Evolutionary conservation across 2,329 filamentous ascomycete genomes (phyloP), one percentile per base, ranked within the genome.

Genomic region (Trichoderma semiorbis): DNA sequence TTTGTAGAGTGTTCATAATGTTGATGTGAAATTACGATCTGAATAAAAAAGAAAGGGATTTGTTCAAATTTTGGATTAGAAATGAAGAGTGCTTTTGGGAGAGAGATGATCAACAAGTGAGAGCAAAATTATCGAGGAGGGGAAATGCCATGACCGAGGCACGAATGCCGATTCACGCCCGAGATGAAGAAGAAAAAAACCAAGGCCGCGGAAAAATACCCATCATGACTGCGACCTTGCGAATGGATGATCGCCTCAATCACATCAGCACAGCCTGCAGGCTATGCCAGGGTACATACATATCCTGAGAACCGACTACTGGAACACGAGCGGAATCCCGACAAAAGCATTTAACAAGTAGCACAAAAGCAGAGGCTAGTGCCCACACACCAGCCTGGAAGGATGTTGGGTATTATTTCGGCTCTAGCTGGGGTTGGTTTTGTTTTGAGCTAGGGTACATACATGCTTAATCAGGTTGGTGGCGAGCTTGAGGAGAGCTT

Each of bases 1-100:
- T 66, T 68, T 72, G 70, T 72, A 72, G 70, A 68, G 70, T 72
- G 64, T 57, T 57, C 36, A 58, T 72, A 72, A 72, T 72, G 62
- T 60, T 57, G 62, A 43, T 47, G 68, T 57, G 47, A 57, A 70
- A 70, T 70, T 70, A 70, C 61, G 68, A 55, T 16, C 30, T 71
- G 61, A 71, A 71, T 53, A 55, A 62, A 67, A 55, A 71, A 64
- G 55, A 66, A 65, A 66, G 53, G 62, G 36, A 36, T 69, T 36
- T 11, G 30, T 43, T 36, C 39, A 24, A 11, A 18, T 24, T 43
- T 43, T 43, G 36, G 10, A 21, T 14, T 12, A 57, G 34, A 43
- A 18, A 11, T 43, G 36, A 26, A 28, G 3, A 1, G 12, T 6
- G 32, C 28, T 18, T 57, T 57, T 57, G 3, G 28, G 16, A 43